These are phyloP conservation scores for Scheffersomyces titani DNA, from an alignment of 1,139 yeast genomes.

Conservation along the genomic window DNA sequence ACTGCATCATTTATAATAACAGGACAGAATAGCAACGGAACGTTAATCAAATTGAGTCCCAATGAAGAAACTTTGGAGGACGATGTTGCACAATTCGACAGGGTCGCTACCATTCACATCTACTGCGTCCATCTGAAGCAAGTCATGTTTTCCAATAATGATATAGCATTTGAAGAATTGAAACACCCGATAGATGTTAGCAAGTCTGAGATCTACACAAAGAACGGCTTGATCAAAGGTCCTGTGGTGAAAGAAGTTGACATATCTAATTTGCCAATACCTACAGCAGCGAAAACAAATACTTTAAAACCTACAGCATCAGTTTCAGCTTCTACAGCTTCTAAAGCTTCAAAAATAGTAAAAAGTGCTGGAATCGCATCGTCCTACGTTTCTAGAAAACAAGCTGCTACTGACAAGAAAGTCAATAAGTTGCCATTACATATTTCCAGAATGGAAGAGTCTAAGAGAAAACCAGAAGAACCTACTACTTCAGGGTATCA, in stretches of 20 bases:
- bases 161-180: slow-evolving; percentile 33
- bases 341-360: slow-evolving; percentile 9
- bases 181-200: slow-evolving; percentile 20
- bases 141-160: slow-evolving; percentile 17
- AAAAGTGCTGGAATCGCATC: slow-evolving; percentile 23
- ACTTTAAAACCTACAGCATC: slow-evolving; percentile 1
- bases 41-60: slow-evolving; percentile 22
- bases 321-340: slow-evolving; percentile 4
- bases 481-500: slow-evolving; percentile 21
- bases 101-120: slow-evolving; percentile 30
- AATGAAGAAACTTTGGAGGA: slow-evolving; percentile 14
- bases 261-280: background rate
- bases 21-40: slow-evolving; percentile 22
- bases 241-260: slow-evolving; percentile 22
- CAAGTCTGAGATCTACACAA: slow-evolving; percentile 20
- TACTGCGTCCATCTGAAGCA: slow-evolving; percentile 28
- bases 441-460: slow-evolving; percentile 23
- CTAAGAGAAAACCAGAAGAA: slow-evolving; percentile 6
- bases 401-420: slow-evolving; percentile 8
- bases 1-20: slow-evolving; percentile 36
- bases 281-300: background rate
- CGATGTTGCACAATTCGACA: slow-evolving; percentile 11
- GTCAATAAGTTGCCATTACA: slow-evolving; percentile 17
- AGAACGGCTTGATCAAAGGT: slow-evolving; percentile 37
- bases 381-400: slow-evolving; percentile 30